Conservation (phyloP, 2,329 filamentous ascomycete genomes). For the Gnomoniopsis smithogilvyi region DNA sequence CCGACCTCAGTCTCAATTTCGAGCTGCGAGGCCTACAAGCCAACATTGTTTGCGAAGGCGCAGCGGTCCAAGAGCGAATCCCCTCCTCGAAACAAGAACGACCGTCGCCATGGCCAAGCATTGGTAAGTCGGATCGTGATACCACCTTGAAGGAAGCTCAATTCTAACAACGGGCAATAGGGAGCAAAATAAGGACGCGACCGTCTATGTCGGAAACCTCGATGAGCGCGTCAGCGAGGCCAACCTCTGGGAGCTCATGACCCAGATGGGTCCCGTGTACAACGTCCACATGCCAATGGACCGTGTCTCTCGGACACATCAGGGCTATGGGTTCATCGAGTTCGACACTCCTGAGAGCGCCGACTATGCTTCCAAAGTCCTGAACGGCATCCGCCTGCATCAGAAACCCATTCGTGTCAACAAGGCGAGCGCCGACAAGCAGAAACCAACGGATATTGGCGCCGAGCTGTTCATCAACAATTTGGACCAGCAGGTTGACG, state of each 20-base stretch:
- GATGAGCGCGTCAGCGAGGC: slow-evolving; percentile 92
- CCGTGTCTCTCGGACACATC: slow-evolving; percentile 92
- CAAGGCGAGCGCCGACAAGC: slow-evolving; percentile 88
- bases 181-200: slow-evolving; percentile 98
- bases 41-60: neutral
- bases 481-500: slow-evolving; percentile 88
- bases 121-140: slow-evolving; percentile 22
- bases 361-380: slow-evolving; percentile 92
- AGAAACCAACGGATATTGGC: slow-evolving; percentile 88
- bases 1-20: slow-evolving; percentile 1
- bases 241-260: slow-evolving; percentile 95
- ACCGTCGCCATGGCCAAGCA: slow-evolving; percentile 27
- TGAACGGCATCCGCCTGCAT: slow-evolving; percentile 92
- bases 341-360: slow-evolving; percentile 94
- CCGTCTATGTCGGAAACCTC: slow-evolving; percentile 96
- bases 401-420: slow-evolving; percentile 96
- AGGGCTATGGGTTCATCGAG: slow-evolving; percentile 98
- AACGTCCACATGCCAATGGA: slow-evolving; percentile 99
- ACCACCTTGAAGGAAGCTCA: neutral
- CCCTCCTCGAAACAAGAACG: neutral
- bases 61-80: neutral
- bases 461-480: slow-evolving; percentile 97
- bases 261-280: slow-evolving; percentile 94
- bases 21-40: too few species aligned
- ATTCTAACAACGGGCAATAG: slow-evolving; percentile 37